Base-by-base conservation (phyloP, 139 green algal genomes). In the Tetratostichococcus sp. region DNA sequence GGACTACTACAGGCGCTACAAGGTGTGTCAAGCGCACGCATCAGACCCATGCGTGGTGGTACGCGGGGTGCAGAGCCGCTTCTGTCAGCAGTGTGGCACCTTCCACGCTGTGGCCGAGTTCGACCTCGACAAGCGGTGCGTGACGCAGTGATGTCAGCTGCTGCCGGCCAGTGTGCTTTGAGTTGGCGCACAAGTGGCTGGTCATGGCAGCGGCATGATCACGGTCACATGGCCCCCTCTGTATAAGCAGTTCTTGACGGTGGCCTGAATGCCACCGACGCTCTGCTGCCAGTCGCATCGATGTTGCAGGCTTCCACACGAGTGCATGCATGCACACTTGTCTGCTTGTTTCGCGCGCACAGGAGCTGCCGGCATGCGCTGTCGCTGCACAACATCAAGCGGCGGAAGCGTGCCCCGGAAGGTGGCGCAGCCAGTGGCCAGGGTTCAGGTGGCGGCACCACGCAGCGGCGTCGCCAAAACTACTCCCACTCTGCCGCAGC, bases 1-100 rank as follows among this genome's bases (percentile, higher is more conserved):
- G 28, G 77, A 77, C 28, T 84, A 84, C 65, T 83, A 80, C 33
- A 73, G 80, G 50, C 58, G 79, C 30, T 83, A 83, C 39, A 31
- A 75, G 4, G 70, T 84, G 2, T 84, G 79, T 43, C 73, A 81
- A 65, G 58, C 73, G 35, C 79, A 84, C 58, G 50, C 50, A 2
- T n/a, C 11, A 4, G 50, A 62, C 50, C 50, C 50, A 17, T 62
- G 50, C 50, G 50, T 62, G 11, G 19, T 26, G 50, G 50, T 62
- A 17, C 50, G 50, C 50, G 50, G 50, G 11, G 11, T 17, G 50
- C 50, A 62, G 50, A 8, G 26, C 11, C 50, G 50, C 50, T 62
- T 62, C 50, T 62, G 50, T 17, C 50, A 62, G 50, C 50, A 62
- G 50, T 62, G 50, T 17, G 50, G 50, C 50, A 62, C 50, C 50